phyloP scores from a whole-genome alignment of 2,329 filamentous ascomycete species.

The Aspergillus glaucus region DNA sequence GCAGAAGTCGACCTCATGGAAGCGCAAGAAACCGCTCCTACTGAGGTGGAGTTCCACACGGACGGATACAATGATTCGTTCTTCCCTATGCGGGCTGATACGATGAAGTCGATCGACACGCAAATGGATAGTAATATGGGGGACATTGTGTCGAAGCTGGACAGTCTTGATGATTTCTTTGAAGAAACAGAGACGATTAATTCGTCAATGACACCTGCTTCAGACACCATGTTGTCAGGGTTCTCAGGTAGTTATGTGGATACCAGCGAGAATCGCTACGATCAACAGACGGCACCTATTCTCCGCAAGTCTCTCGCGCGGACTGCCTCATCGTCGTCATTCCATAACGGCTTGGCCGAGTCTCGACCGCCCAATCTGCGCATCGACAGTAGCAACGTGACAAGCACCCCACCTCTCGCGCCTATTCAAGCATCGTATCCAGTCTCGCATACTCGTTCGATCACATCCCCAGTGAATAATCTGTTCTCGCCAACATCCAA shows the following conservation, averaged over 20 bases:
- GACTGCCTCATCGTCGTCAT: slow-evolving; percentile 65
- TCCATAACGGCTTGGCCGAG: slow-evolving; percentile 85
- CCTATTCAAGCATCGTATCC: slow-evolving; percentile 48
- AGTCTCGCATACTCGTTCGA: slow-evolving; percentile 69
- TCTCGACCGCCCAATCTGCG: slow-evolving; percentile 53
- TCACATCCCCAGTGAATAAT: slow-evolving; percentile 68
- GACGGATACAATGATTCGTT: slow-evolving; percentile 78
- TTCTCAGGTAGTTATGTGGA: slow-evolving; percentile 62
- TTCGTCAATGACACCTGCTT: slow-evolving; percentile 42
- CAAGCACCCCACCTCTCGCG: slow-evolving; percentile 27
- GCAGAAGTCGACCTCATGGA: slow-evolving; percentile 59
- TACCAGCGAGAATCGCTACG: slow-evolving; percentile 75
- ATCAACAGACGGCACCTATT: slow-evolving; percentile 87
- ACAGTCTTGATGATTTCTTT: slow-evolving; percentile 77
- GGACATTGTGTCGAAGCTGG: slow-evolving; percentile 73
- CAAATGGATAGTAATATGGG: slow-evolving; percentile 60
- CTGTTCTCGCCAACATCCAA: slow-evolving; percentile 41
- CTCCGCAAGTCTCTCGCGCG: slow-evolving; percentile 71
- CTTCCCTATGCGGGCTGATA: slow-evolving; percentile 76
- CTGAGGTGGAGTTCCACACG: slow-evolving; percentile 84
- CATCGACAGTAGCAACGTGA: slow-evolving; percentile 38
- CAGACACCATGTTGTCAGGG: slow-evolving; percentile 31
- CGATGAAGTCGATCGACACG: slow-evolving; percentile 82
- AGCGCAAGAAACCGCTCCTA: slow-evolving; percentile 59
- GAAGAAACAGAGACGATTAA: slow-evolving; percentile 60